Evolutionary conservation across 441 rosid species (phyloP).

Genomic region (Metrosideros polymorpha): DNA sequence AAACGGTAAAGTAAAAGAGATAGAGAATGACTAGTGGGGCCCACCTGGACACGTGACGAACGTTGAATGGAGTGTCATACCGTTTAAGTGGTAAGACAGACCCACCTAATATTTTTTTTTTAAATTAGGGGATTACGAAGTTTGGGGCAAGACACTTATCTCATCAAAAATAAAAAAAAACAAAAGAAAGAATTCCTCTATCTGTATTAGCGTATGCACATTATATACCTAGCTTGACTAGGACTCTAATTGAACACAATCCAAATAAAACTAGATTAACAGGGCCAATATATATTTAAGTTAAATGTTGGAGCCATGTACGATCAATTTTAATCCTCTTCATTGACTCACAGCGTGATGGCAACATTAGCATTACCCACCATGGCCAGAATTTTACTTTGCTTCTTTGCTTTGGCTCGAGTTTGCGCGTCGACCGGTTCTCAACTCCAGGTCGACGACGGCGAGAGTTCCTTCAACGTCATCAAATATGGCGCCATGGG

Average conservation of each 20-base stretch:
- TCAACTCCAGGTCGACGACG: background rate
- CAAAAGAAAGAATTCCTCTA: background rate
- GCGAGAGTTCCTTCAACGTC: background rate
- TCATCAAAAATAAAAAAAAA: background rate
- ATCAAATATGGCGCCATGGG: background rate
- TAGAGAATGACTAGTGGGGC: too few relatives aligned
- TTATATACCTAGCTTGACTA: background rate
- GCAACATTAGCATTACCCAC: background rate
- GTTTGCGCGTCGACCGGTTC: background rate
- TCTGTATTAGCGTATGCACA: background rate
- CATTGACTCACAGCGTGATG: background rate
- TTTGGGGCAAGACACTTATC: background rate
- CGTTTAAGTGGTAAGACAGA: too few relatives aligned
- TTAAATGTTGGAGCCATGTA: background rate
- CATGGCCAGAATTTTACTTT: background rate
- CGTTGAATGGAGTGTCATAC: too few relatives aligned
- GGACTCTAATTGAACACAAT: background rate
- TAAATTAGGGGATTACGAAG: background rate
- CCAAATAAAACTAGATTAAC: background rate
- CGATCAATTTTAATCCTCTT: background rate
- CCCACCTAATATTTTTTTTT: too few relatives aligned
- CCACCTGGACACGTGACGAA: too few relatives aligned
- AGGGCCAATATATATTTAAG: background rate
- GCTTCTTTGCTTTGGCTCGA: background rate
- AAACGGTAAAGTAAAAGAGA: too few relatives aligned